Conservation (phyloP, 495 filamentous ascomycete species). For the Trichoderma orchidacearum region DNA sequence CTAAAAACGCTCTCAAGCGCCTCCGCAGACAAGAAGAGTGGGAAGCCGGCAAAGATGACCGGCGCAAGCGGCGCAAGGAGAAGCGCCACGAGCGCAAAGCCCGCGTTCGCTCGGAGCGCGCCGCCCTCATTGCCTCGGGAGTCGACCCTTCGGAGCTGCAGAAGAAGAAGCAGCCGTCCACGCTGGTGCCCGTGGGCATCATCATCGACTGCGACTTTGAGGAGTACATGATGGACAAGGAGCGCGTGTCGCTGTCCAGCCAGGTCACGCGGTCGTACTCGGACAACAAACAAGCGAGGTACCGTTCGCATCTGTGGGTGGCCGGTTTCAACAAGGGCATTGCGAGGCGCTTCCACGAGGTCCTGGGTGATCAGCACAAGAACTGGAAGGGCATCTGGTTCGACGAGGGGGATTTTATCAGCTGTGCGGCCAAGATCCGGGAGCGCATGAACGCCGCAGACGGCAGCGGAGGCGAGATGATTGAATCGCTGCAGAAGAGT, state of each 20-base stretch:
- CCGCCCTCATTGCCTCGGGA: constrained; percentile 23
- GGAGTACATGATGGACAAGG: constrained; percentile 69
- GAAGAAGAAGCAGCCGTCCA: constrained; percentile 23
- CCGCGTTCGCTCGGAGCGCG: constrained; percentile 30
- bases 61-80: constrained; percentile 58
- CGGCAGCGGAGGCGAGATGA: constrained; percentile 31
- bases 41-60: constrained; percentile 53
- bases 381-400: constrained; percentile 71
- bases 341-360: constrained; percentile 64
- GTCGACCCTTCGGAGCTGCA: constrained; percentile 15
- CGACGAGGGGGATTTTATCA: constrained; percentile 52
- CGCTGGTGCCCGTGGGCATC: constrained; percentile 53
- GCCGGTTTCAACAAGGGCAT: constrained; percentile 66
- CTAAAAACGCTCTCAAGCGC: constrained; percentile 76
- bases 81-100: constrained; percentile 53
- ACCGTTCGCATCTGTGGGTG: constrained; percentile 54
- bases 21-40: constrained; percentile 48
- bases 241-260: constrained; percentile 63
- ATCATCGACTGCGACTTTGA: constrained; percentile 91
- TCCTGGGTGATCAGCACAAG: constrained; percentile 50
- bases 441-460: constrained; percentile 40
- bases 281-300: constrained; percentile 56
- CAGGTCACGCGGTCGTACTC: constrained; percentile 85
- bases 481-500: constrained; percentile 36
- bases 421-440: constrained; percentile 45